phyloP scores from a whole-genome alignment of 2,329 filamentous ascomycete species.

The Claviceps digitariae region DNA sequence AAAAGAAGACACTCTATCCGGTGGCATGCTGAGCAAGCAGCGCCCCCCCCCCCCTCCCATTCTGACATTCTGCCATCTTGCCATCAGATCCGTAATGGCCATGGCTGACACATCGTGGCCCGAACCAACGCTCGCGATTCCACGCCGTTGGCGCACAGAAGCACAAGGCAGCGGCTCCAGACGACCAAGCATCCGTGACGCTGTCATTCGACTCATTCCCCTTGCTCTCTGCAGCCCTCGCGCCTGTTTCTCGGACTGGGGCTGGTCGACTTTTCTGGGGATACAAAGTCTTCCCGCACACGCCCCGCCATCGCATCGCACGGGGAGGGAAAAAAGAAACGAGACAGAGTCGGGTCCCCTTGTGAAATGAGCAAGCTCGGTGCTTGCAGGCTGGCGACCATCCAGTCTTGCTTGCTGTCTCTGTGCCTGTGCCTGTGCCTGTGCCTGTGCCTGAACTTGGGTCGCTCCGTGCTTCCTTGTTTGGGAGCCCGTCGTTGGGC shows the following conservation, averaged over 20 bases:
- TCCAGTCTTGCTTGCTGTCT: too few species aligned
- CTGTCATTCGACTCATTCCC: not conserved
- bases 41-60: not conserved
- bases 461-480: not conserved
- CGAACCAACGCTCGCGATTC: not conserved
- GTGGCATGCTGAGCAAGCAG: not conserved
- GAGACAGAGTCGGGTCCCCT: slow-evolving; percentile 1
- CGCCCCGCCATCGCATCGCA: slow-evolving; percentile 5
- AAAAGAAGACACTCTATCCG: not conserved
- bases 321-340: slow-evolving; percentile 8
- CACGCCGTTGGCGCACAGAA: not conserved
- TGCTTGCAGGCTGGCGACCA: too few species aligned
- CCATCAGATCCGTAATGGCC: too few species aligned
- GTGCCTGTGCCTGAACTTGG: not conserved
- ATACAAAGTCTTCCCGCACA: slow-evolving; percentile 1
- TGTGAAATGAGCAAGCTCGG: not conserved
- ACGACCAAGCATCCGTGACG: not conserved
- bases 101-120: not conserved
- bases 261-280: not conserved
- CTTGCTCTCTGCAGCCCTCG: slow-evolving; percentile 1
- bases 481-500: not conserved
- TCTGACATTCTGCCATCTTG: not conserved
- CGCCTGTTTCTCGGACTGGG: not conserved
- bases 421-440: not conserved
- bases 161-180: too few species aligned